phyloP scores from a whole-genome alignment of 192 early-diverging fungal genomes.

The Coemansia erecta region DNA sequence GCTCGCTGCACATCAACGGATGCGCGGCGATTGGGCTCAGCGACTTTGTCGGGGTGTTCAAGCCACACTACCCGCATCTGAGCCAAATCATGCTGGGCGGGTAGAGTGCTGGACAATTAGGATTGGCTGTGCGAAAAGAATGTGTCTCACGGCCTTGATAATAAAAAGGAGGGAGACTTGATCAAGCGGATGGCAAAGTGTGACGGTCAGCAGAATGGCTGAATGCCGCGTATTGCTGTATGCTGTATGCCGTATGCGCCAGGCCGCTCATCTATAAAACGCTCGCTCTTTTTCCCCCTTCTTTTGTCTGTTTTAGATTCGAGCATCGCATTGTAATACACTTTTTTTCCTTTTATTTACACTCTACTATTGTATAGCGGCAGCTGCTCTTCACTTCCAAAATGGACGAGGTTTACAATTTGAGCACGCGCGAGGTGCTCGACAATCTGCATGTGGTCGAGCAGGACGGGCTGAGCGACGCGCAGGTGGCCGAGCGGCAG shows the following conservation, averaged over 20 bases:
- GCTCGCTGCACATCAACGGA: background rate
- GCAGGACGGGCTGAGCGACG: slow-evolving; percentile 62
- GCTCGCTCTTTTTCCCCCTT: background rate
- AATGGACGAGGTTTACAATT: slow-evolving; percentile 70
- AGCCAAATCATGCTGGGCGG: background rate
- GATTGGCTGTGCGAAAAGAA: too few relatives aligned
- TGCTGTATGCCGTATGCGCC: background rate
- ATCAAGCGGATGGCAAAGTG: too few relatives aligned
- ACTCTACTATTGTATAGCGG: too few relatives aligned
- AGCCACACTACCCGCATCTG: slow-evolving; percentile 3
- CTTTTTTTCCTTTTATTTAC: background rate
- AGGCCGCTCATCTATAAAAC: too few relatives aligned
- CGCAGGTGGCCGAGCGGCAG: slow-evolving; percentile 62
- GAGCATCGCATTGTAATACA: background rate
- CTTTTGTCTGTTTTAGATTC: background rate
- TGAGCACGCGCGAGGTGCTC: slow-evolving; percentile 64
- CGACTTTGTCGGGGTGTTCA: background rate
- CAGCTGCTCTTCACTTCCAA: too few relatives aligned
- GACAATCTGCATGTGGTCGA: slow-evolving; percentile 65
- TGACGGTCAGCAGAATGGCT: background rate
- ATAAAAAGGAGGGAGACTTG: too few relatives aligned
- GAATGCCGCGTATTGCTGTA: background rate
- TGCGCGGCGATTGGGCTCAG: background rate
- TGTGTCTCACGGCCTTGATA: too few relatives aligned
- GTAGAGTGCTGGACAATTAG: background rate